Base-by-base conservation (phyloP, 345 rosid genomes). In the Isatis tinctoria region DNA sequence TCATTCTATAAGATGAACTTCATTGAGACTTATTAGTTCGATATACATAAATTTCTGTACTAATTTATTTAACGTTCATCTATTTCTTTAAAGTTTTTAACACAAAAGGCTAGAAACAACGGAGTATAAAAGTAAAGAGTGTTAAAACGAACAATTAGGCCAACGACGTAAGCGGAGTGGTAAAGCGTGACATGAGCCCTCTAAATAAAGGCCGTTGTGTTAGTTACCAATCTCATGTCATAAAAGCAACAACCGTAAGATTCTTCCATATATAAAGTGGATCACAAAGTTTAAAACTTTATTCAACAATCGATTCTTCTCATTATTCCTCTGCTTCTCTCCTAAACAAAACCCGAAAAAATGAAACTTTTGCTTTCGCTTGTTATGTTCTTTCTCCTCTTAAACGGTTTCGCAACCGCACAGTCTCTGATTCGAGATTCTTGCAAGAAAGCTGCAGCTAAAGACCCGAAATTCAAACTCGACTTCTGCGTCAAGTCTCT, bases 391-490 rank as follows among this genome's bases (percentile, higher is more conserved):
- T 35, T 74, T 18, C 44, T 60, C 16, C 44, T 72, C 58, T 24
- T n/a, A 4, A 17, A 22, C 44, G 77, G 41, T 4, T 32, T 22
- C 0, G 54, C 58, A 63, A 44, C 71, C 51, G 48, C 73, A 12
- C 39, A 58, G 36, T 22, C 74, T 65, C 45, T 74, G 10, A 43
- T 76, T 45, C 48, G 28, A 3, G 60, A 67, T 4, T 73, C 80
- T 54, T 84, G 84, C 69, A 4, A 52, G 8, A 63, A 81, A 60
- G 87, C 87, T 22, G 74, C 84, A 6, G 59, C 52, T 0, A 44
- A 26, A 5, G 53, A 76, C 43, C 82, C 80, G n/a, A 74, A 68
- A 10, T 24, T 83, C 12, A 77, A 33, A 6, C 69, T 68, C 10
- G 61, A 74, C 6, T 78, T 78, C 39, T 87, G 85, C 35, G 40